Conservation (phyloP, 768 basidiomycete species). For the Amanita brunnescens region DNA sequence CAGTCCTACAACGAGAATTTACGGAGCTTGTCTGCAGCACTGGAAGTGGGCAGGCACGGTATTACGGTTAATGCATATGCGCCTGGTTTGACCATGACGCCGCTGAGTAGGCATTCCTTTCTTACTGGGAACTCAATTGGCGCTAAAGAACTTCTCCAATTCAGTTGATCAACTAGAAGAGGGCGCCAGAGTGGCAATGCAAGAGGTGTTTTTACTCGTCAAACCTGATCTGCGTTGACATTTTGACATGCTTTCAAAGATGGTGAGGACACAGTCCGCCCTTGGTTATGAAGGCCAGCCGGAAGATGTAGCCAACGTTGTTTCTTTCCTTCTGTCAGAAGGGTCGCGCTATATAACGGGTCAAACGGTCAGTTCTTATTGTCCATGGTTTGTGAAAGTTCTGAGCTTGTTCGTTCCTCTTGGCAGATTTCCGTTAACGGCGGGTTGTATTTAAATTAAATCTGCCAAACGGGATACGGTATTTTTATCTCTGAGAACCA, state of each 20-base stretch:
- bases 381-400: not conserved
- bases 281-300: constrained; percentile 7
- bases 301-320: constrained; percentile 27
- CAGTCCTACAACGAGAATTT: no score
- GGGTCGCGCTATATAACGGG: constrained; percentile 17
- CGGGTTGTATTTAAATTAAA: not conserved
- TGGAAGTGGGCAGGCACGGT: constrained; percentile 25
- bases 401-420: not conserved
- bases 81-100: constrained; percentile 17
- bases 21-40: constrained; percentile 18
- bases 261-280: not conserved
- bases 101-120: not conserved
- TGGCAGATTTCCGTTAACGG: constrained; percentile 1
- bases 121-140: not conserved
- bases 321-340: constrained; percentile 25
- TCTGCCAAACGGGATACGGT: no score
- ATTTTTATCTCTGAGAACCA: no score
- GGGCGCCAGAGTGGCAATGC: not conserved
- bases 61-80: constrained; percentile 38
- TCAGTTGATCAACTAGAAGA: not conserved
- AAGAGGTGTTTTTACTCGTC: not conserved
- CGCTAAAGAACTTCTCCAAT: no score
- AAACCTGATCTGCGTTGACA: not conserved
- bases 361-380: not conserved
- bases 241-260: no score